Conservation (phyloP, 352 stramenopile genomes). For the Phytophthora multivora region DNA sequence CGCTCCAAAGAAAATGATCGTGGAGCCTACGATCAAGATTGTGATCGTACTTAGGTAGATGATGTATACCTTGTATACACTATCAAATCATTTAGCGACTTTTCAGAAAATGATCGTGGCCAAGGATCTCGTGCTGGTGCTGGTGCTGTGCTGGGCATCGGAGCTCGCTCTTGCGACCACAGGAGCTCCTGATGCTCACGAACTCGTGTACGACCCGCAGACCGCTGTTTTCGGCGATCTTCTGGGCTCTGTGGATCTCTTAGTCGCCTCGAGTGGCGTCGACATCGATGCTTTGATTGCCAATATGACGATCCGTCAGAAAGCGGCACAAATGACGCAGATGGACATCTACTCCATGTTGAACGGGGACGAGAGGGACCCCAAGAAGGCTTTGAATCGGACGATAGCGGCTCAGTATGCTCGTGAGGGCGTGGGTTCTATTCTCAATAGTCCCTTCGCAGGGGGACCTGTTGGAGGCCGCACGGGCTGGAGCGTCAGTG, state of each 20-base stretch:
- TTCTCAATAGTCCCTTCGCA: conserved; percentile 83
- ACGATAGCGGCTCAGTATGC: conserved; percentile 65
- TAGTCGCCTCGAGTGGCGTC: neutral
- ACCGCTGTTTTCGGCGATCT: conserved; percentile 16
- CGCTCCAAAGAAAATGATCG: conserved; percentile 38
- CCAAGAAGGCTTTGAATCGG: conserved; percentile 52
- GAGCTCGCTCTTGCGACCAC: neutral
- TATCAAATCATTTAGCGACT: too few species aligned
- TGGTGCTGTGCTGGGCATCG: conserved; percentile 20
- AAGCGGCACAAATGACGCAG: conserved; percentile 91
- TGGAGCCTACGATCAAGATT: conserved; percentile 7
- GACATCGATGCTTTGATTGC: conserved; percentile 26
- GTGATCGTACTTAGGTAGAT: too few species aligned
- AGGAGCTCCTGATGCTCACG: conserved; percentile 4
- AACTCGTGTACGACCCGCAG: conserved; percentile 28
- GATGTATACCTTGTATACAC: too few species aligned
- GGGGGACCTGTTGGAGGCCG: conserved; percentile 47
- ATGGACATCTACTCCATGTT: conserved; percentile 90
- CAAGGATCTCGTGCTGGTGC: neutral
- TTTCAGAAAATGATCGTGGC: too few species aligned
- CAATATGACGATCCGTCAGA: conserved; percentile 61
- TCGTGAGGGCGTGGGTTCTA: conserved; percentile 79
- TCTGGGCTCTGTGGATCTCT: neutral
- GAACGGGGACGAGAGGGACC: conserved; percentile 56
- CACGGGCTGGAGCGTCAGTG: conserved; percentile 65